A percentile compares a stretch with the other conserved stretches of the same genome.
These are phyloP conservation scores for Juglanconis juglandina DNA, from an alignment of 2,329 filamentous ascomycete genomes.

Conservation along the genomic window DNA sequence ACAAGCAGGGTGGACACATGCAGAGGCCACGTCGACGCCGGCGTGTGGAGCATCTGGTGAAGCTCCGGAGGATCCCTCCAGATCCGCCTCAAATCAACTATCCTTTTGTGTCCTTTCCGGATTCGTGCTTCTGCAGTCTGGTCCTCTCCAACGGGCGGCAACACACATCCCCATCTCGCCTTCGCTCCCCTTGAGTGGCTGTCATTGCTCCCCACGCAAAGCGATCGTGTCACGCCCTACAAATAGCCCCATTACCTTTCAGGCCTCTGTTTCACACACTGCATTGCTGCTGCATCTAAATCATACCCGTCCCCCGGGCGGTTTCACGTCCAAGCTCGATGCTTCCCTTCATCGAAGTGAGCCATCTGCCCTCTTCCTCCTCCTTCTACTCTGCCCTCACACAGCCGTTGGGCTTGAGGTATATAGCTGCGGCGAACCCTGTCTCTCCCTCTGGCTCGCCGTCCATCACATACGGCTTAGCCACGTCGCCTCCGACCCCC, in stretches of 20 bases:
- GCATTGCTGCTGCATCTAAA: background rate
- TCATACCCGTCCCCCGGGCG: constrained; percentile 2
- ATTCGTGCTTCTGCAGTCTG: constrained; percentile 12
- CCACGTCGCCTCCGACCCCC: constrained; percentile 31
- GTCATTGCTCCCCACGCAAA: background rate
- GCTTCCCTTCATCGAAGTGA: constrained; percentile 60
- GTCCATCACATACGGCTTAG: constrained; percentile 41
- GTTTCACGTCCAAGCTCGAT: constrained; percentile 28
- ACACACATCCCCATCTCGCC: constrained; percentile 2
- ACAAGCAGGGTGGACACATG: too few species aligned
- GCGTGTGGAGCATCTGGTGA: background rate
- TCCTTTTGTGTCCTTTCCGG: background rate
- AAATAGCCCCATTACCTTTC: background rate
- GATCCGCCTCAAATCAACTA: background rate
- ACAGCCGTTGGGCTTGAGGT: constrained; percentile 74
- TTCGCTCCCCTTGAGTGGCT: constrained; percentile 5
- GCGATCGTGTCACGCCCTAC: constrained; percentile 5
- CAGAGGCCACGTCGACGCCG: constrained; percentile 6
- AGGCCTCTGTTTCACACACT: background rate
- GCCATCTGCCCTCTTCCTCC: constrained; percentile 72
- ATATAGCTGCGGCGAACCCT: constrained; percentile 43
- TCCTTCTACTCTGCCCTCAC: constrained; percentile 81
- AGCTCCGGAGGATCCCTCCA: background rate
- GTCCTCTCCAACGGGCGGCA: constrained; percentile 9
- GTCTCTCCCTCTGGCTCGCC: constrained; percentile 22